phyloP scores from a whole-genome alignment of 2,329 filamentous ascomycete species.

The Cladosporium cucumerinum region DNA sequence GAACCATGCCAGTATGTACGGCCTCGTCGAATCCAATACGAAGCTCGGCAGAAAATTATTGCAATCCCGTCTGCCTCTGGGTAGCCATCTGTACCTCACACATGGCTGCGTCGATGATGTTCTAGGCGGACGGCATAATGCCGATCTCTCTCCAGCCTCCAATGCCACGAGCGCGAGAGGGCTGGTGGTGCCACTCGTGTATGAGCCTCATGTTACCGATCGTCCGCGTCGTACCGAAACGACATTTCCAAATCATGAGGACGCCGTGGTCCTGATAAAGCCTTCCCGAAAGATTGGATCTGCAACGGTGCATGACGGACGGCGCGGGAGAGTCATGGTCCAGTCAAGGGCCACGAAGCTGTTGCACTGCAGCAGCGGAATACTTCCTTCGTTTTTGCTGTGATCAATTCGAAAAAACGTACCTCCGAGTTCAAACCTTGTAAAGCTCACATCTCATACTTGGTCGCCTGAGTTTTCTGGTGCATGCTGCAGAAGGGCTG shows the following conservation, averaged over 20 bases:
- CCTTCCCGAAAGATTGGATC: neutral
- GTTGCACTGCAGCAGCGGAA: neutral
- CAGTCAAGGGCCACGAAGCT: neutral
- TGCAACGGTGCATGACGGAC: neutral
- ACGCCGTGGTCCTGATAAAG: neutral
- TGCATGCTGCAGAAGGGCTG: neutral
- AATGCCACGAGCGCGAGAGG: neutral
- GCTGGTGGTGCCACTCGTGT: neutral
- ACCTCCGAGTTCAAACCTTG: neutral
- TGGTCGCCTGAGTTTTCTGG: neutral
- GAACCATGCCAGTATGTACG: neutral
- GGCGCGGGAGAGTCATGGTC: neutral
- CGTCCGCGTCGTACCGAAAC: neutral
- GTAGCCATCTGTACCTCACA: neutral
- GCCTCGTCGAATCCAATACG: neutral
- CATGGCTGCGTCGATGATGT: neutral
- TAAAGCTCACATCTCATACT: neutral
- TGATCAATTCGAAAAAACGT: neutral
- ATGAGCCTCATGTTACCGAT: constrained; percentile 1
- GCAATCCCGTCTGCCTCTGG: neutral
- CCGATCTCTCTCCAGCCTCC: neutral
- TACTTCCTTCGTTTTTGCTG: neutral
- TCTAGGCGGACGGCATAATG: neutral
- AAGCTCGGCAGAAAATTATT: neutral
- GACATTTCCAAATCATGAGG: constrained; percentile 7